phyloP scores from a whole-genome alignment of 176 grass and related monocot genomes.

The Lolium multiflorum region DNA sequence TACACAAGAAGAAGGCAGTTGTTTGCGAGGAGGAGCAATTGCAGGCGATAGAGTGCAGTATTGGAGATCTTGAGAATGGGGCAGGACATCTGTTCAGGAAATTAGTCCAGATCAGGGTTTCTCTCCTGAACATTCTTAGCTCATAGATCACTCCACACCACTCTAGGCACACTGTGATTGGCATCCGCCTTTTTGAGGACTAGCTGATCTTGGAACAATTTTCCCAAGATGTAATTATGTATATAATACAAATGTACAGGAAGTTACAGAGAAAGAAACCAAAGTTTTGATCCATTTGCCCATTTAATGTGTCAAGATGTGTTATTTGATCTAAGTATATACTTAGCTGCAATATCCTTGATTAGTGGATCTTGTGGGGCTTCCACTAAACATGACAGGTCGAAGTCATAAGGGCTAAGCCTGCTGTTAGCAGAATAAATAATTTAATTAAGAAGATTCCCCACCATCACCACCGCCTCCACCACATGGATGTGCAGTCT shows the following conservation, averaged over 20 bases:
- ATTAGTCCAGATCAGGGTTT: too few relatives aligned
- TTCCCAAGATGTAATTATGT: not conserved
- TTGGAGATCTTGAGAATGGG: too few relatives aligned
- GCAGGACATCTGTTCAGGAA: too few relatives aligned
- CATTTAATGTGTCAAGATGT: not conserved
- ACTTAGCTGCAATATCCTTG: not conserved
- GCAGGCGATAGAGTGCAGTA: too few relatives aligned
- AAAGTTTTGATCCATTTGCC: slow-evolving; percentile 29
- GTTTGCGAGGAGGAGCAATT: too few relatives aligned
- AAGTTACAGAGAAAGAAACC: not conserved
- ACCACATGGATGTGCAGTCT: too few relatives aligned
- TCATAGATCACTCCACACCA: too few relatives aligned
- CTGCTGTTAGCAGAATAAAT: not conserved
- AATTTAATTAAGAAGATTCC: not conserved
- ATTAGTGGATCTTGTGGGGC: not conserved
- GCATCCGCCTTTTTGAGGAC: slow-evolving; percentile 13
- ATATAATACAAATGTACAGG: slow-evolving; percentile 28
- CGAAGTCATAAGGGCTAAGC: not conserved
- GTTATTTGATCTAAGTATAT: slow-evolving; percentile 2
- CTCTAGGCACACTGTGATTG: too few relatives aligned
- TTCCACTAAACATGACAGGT: not conserved
- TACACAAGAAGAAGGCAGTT: too few relatives aligned
- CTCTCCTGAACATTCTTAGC: too few relatives aligned
- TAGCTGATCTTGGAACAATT: not conserved
- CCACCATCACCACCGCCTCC: too few relatives aligned